A percentile compares a stretch with the other conserved stretches of the same genome.
phyloP scores from a whole-genome alignment of 352 stramenopile species.

The Elongisporangium anandrum region DNA sequence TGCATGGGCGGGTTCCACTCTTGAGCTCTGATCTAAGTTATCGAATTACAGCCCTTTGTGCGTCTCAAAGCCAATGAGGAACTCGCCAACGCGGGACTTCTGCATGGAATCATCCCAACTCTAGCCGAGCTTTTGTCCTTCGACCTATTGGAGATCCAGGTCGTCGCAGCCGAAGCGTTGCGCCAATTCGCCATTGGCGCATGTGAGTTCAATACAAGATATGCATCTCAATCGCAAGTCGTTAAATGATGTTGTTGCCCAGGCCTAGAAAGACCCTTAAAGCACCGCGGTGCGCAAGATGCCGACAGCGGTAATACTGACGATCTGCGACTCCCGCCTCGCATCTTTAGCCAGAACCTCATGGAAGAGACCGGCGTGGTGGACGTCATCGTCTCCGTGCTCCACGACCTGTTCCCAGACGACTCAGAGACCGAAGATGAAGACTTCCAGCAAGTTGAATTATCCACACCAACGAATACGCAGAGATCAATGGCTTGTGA shows the following conservation, averaged over 20 bases:
- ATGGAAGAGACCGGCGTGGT: slow-evolving; percentile 61
- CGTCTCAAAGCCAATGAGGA: slow-evolving; percentile 78
- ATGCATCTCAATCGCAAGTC: no score
- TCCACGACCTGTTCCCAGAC: slow-evolving; percentile 71
- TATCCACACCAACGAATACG: neutral
- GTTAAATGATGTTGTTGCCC: neutral
- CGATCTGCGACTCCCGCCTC: slow-evolving; percentile 53
- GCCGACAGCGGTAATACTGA: slow-evolving; percentile 19
- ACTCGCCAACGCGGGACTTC: slow-evolving; percentile 47
- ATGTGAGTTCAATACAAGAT: slow-evolving; percentile 45
- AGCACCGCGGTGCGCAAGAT: slow-evolving; percentile 6
- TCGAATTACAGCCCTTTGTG: slow-evolving; percentile 74
- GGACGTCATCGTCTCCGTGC: slow-evolving; percentile 49
- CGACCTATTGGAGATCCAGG: slow-evolving; percentile 51
- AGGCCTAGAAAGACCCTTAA: slow-evolving; percentile 32
- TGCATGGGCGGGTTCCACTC: slow-evolving; percentile 1
- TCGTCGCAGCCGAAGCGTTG: slow-evolving; percentile 50
- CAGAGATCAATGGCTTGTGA: neutral
- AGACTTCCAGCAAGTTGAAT: slow-evolving; percentile 1
- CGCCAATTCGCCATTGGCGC: slow-evolving; percentile 53
- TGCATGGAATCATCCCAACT: slow-evolving; percentile 41
- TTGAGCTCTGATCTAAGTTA: neutral
- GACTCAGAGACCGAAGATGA: slow-evolving; percentile 20
- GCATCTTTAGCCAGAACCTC: slow-evolving; percentile 61
- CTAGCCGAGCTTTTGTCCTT: slow-evolving; percentile 61